Evolutionary conservation across 2,329 filamentous ascomycete species (phyloP).

Genomic region (Alternaria triticimaculans): DNA sequence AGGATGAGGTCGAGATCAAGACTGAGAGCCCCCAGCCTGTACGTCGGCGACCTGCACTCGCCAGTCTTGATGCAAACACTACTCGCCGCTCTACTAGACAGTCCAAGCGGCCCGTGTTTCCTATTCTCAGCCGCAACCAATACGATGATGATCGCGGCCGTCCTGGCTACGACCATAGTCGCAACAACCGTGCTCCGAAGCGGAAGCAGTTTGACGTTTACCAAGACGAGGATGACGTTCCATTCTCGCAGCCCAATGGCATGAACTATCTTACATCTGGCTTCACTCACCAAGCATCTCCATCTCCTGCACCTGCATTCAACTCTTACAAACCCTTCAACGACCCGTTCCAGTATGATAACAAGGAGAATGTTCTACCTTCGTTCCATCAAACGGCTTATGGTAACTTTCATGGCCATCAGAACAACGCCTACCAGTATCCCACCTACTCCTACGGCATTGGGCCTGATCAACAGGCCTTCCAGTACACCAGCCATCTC

Average conservation of each 20-base stretch:
- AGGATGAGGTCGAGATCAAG: constrained; percentile 48
- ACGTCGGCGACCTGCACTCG: constrained; percentile 37
- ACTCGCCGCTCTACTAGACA: constrained; percentile 39
- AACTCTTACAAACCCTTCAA: constrained; percentile 37
- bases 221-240: constrained; percentile 43
- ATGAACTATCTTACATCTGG: constrained; percentile 47
- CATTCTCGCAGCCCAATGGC: constrained; percentile 40
- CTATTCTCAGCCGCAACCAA: constrained; percentile 27
- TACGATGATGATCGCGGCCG: constrained; percentile 42
- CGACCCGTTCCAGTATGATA: constrained; percentile 40
- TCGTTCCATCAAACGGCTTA: constrained; percentile 32
- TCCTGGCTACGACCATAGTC: constrained; percentile 40
- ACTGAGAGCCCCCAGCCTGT: constrained; percentile 40
- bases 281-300: constrained; percentile 35
- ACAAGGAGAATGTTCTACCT: constrained; percentile 43
- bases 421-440: constrained; percentile 33
- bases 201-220: constrained; percentile 52
- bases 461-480: constrained; percentile 36
- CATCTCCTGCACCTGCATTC: constrained; percentile 32
- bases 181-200: constrained; percentile 37
- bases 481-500: constrained; percentile 34
- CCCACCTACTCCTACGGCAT: constrained; percentile 38
- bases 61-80: constrained; percentile 41
- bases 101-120: constrained; percentile 27
- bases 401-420: constrained; percentile 33